Evolutionary conservation across 1,284 basidiomycete genomes (phyloP).

Genomic region (Kalmanozyma brasiliensis): DNA sequence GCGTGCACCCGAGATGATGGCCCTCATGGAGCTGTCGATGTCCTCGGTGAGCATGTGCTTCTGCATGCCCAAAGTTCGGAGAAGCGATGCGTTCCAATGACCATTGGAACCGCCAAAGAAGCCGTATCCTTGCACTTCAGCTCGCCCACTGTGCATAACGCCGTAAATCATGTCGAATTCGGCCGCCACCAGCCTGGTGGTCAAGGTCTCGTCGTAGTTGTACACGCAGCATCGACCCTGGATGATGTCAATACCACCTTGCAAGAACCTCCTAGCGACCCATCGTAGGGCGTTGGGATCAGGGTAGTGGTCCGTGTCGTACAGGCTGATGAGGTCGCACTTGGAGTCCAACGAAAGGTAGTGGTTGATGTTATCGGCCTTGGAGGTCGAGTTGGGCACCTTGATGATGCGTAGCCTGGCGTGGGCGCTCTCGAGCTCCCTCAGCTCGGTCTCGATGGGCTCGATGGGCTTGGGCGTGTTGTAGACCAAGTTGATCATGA

Average conservation of each 20-base stretch:
- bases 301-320: conserved; percentile 61
- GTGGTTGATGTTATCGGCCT: conserved; percentile 63
- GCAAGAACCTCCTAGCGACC: conserved; percentile 53
- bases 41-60: conserved; percentile 64
- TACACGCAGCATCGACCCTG: conserved; percentile 62
- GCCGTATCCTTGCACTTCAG: conserved; percentile 54
- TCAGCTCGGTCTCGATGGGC: conserved; percentile 49
- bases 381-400: conserved; percentile 58
- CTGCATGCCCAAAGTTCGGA: conserved; percentile 56
- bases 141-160: conserved; percentile 59
- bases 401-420: conserved; percentile 51
- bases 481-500: conserved; percentile 62
- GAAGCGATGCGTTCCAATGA: conserved; percentile 61
- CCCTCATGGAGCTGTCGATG: conserved; percentile 61
- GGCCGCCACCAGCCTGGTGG: conserved; percentile 51
- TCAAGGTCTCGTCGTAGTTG: conserved; percentile 57
- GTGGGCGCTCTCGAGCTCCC: conserved; percentile 44
- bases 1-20: conserved; percentile 60
- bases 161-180: conserved; percentile 64
- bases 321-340: conserved; percentile 59
- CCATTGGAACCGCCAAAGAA: conserved; percentile 64
- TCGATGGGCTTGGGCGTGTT: conserved; percentile 61
- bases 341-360: conserved; percentile 54
- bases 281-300: conserved; percentile 56
- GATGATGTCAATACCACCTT: conserved; percentile 63